Evolutionary conservation across 2,329 filamentous ascomycete genomes (phyloP).

Genomic region (Didymella sp.): DNA sequence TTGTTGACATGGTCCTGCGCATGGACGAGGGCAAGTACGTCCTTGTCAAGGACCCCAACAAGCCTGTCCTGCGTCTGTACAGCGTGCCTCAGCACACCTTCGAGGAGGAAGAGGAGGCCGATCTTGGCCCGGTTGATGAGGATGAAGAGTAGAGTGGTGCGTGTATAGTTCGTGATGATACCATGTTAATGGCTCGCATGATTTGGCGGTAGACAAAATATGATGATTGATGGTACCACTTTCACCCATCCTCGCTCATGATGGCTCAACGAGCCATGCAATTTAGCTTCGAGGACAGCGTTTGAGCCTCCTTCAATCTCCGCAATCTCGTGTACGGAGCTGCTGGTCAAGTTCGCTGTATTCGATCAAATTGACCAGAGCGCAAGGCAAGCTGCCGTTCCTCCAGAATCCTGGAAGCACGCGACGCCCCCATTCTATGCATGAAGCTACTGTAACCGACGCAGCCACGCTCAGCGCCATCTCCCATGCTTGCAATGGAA

Average conservation of each 20-base stretch:
- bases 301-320: not conserved
- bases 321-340: not conserved
- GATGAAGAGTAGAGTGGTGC: slow-evolving; percentile 58
- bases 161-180: slow-evolving; percentile 28
- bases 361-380: not conserved
- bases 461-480: not conserved
- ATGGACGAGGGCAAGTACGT: slow-evolving; percentile 83
- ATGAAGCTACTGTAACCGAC: not conserved
- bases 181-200: slow-evolving; percentile 30
- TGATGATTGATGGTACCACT: slow-evolving; percentile 9
- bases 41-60: slow-evolving; percentile 89
- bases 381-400: not conserved
- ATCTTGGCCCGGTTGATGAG: slow-evolving; percentile 61
- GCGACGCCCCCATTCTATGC: not conserved
- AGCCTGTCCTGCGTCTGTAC: slow-evolving; percentile 91
- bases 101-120: slow-evolving; percentile 87
- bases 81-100: slow-evolving; percentile 86
- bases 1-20: slow-evolving; percentile 89
- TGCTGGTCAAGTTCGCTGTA: not conserved
- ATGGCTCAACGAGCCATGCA: not conserved
- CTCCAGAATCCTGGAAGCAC: not conserved
- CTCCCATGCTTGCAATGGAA: not conserved
- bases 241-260: not conserved
- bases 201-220: slow-evolving; percentile 30
- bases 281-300: not conserved